Percentiles rank a stretch among this genome's conserved stretches.
These are phyloP conservation scores for Herpetospermum pedunculosum DNA, from an alignment of 306 rosid genomes.

Conservation along the genomic window DNA sequence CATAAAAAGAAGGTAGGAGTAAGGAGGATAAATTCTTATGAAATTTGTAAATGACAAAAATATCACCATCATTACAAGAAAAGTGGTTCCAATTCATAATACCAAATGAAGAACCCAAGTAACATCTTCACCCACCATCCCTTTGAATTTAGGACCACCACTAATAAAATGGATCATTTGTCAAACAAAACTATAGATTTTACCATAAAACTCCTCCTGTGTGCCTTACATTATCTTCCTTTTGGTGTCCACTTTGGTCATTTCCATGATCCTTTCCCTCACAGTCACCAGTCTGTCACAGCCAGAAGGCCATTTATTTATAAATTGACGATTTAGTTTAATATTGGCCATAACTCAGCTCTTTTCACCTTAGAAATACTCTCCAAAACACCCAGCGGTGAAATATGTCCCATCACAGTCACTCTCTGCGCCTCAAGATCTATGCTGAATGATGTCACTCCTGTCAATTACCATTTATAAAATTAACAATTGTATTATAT, in stretches of 20 bases:
- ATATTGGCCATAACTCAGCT: slow-evolving; percentile 38
- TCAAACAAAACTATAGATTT: not conserved
- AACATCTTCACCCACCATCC: not conserved
- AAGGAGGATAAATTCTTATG: not conserved
- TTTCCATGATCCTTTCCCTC: not conserved
- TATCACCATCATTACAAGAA: not conserved
- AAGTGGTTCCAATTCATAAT: not conserved
- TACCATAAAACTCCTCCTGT: not conserved
- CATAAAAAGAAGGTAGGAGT: too few relatives aligned
- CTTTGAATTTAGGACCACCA: not conserved
- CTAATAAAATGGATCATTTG: not conserved
- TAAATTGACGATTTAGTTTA: not conserved
- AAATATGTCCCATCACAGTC: slow-evolving; percentile 85
- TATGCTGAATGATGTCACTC: slow-evolving; percentile 81
- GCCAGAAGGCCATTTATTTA: not conserved
- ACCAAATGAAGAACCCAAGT: not conserved
- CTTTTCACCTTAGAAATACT: slow-evolving; percentile 83
- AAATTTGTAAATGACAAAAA: not conserved
- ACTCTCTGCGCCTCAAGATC: slow-evolving; percentile 78
- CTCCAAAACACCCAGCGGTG: slow-evolving; percentile 58
- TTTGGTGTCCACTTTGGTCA: not conserved
- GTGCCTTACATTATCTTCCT: not conserved
- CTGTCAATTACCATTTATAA: slow-evolving; percentile 28
- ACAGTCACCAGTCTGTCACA: not conserved
- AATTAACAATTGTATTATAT: too few relatives aligned